These are phyloP conservation scores for Cucumis sativus DNA, from an alignment of 306 rosid species.

Conservation along the genomic window Cucumber_9930_V3 NC_026659.2:7954001-7954500, in stretches of 20 bases:
- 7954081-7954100: too few relatives aligned
- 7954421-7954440: too few relatives aligned
- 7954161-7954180: not conserved
- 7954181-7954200: not conserved
- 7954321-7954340: constrained; percentile 3
- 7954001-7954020: too few relatives aligned
- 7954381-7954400: not conserved
- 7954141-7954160: not conserved
- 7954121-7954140: too few relatives aligned
- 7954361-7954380: not conserved
- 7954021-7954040: too few relatives aligned
- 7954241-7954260: not conserved
- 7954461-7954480: too few relatives aligned
- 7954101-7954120: too few relatives aligned
- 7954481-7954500: too few relatives aligned
- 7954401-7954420: too few relatives aligned
- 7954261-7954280: not conserved
- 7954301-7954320: not conserved
- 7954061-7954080: too few relatives aligned
- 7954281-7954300: not conserved
- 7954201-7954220: not conserved
- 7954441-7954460: too few relatives aligned
- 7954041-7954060: too few relatives aligned
- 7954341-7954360: not conserved
- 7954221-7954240: not conserved